Base-by-base conservation (phyloP, 2,329 filamentous ascomycete species). In the Ophiostoma fasciatum region DNA sequence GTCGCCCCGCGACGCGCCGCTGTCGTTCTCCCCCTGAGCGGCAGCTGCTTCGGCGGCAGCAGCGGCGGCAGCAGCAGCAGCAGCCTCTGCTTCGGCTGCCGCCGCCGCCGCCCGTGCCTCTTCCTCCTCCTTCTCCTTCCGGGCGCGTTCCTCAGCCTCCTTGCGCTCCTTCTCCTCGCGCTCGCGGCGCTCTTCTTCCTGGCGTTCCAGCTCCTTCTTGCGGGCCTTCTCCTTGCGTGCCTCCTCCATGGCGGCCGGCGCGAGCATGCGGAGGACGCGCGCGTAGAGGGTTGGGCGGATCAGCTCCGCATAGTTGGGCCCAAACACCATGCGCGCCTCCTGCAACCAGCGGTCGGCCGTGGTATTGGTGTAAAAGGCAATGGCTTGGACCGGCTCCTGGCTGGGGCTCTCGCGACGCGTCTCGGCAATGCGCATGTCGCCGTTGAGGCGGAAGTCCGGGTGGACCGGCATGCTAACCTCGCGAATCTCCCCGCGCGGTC, bases 301-400 rank as follows among this genome's bases (percentile, higher is more conserved):
- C 51, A 81, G 81, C 33, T 94, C 85, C 4, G 71, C 52, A 35
- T 78, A 70, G 33, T 60, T 65, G 17, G 64, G 58, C 19, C 82
- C 81, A 55, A 90, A 96, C 1, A 96, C 67, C 54, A 98, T 76
- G 44, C 79, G 77, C 8, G 85, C 78, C 55, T 96, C 92, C 51
- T 94, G 84, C 51, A 82, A 74, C 78, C 92, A 98, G 42, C 90
- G 78, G 36, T 70, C 67, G 37, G 69, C 63, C 1, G 90, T 96
- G 8, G 72, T 66, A 26, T 74, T 71, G 8, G 83, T 66, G 15
- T 67, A 61, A 53, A 96, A 96, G 3, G 74, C 63, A 19, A 87
- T 77, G 11, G 83, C 79, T 46, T 81, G 78, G n/a, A 72, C 64
- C 11, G 79, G 79, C 39, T 82, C 78, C 48, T 68, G 58, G 44